A percentile compares a stretch with the other conserved stretches of the same genome.
These are phyloP conservation scores for Aphanoascus verrucosus DNA, from an alignment of 2,329 filamentous ascomycete species.

Conservation along the genomic window DNA sequence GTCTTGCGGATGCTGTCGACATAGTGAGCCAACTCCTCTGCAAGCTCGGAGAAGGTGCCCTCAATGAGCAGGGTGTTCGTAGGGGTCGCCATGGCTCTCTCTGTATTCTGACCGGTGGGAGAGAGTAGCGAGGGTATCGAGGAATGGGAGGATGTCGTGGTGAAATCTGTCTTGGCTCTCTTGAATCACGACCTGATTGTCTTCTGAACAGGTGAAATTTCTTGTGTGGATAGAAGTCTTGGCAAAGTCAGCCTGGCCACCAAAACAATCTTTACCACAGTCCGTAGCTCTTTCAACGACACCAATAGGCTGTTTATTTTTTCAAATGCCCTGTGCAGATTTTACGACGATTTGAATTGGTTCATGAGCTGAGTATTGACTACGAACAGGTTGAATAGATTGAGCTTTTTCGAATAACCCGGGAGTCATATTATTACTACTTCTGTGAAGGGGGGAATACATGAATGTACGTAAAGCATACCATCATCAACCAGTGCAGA, in stretches of 20 bases:
- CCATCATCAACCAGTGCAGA: slow-evolving; percentile 2
- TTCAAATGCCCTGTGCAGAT: not conserved
- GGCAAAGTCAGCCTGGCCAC: slow-evolving; percentile 10
- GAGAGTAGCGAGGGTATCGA: slow-evolving; percentile 3
- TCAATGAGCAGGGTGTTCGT: slow-evolving; percentile 64
- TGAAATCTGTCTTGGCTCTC: not conserved
- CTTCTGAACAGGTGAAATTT: slow-evolving; percentile 11
- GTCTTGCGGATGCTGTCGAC: slow-evolving; percentile 69
- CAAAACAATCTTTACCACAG: not conserved
- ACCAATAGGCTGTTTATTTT: not conserved
- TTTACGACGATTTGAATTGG: not conserved
- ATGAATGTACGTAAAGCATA: slow-evolving; percentile 2
- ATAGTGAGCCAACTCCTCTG: slow-evolving; percentile 89
- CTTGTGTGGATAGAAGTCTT: slow-evolving; percentile 15
- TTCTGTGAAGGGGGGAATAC: not conserved
- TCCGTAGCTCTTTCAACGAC: not conserved
- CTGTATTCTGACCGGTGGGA: slow-evolving; percentile 2
- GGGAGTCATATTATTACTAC: slow-evolving; percentile 7
- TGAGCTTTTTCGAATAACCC: not conserved
- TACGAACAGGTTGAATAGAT: not conserved
- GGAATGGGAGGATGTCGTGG: not conserved
- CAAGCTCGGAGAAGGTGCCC: slow-evolving; percentile 85
- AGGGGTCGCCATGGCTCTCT: slow-evolving; percentile 45
- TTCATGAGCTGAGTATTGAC: not conserved
- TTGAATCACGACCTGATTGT: not conserved